Evolutionary conservation across 331 rosid species (phyloP).

Genomic region (Acacia pycnantha): DNA sequence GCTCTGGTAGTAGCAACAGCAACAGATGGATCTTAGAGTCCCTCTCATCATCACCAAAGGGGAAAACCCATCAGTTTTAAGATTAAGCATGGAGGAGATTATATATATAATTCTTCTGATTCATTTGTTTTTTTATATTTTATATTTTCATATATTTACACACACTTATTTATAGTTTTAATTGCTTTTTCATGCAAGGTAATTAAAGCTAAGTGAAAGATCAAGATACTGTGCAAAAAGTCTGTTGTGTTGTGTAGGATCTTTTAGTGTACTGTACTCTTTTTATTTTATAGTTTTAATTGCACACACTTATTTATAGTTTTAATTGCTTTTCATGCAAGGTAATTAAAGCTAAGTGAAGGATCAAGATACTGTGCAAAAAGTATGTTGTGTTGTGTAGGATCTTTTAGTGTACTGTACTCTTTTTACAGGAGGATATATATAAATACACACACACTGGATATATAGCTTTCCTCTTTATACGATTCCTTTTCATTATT

Average conservation of each 20-base stretch:
- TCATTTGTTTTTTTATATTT: neutral
- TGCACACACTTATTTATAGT: neutral
- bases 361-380: neutral
- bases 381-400: neutral
- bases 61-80: slow-evolving; percentile 5
- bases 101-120: neutral
- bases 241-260: neutral
- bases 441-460: neutral
- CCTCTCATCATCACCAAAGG: slow-evolving; percentile 30
- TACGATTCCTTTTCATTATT: neutral
- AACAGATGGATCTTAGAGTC: slow-evolving; percentile 43
- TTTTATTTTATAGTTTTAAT: no score
- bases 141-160: neutral
- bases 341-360: neutral
- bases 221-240: neutral
- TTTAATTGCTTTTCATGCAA: neutral
- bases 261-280: neutral
- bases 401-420: neutral
- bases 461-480: neutral
- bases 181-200: neutral
- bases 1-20: slow-evolving; percentile 9
- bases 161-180: neutral
- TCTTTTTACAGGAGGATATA: neutral
- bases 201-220: neutral
- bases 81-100: neutral